Evolutionary conservation across 1,139 yeast species (phyloP).

Genomic region (Lodderomyces oxycetoniae): DNA sequence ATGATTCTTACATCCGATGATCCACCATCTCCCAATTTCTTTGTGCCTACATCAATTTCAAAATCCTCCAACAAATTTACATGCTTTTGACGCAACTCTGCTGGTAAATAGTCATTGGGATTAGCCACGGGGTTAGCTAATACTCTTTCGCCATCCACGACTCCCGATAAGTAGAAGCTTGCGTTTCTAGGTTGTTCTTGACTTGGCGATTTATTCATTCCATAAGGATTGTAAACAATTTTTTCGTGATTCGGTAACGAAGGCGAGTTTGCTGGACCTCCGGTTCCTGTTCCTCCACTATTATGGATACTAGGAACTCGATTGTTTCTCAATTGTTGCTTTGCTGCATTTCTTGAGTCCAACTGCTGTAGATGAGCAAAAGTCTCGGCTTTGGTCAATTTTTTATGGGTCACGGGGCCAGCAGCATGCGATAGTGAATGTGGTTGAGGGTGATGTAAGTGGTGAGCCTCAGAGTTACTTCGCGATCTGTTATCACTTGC

Average conservation of each 20-base stretch:
- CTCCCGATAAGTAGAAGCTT: constrained; percentile 39
- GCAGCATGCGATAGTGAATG: constrained; percentile 3
- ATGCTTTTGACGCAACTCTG: constrained; percentile 46
- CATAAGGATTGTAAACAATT: constrained; percentile 45
- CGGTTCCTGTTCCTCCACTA: constrained; percentile 4
- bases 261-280: constrained; percentile 6
- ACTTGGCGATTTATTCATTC: constrained; percentile 35
- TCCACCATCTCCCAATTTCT: constrained; percentile 67
- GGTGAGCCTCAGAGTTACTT: constrained; percentile 2
- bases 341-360: constrained; percentile 29
- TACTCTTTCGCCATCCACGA: constrained; percentile 36
- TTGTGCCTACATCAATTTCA: constrained; percentile 45
- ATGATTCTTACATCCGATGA: constrained; percentile 61
- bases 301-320: constrained; percentile 12
- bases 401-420: constrained; percentile 14
- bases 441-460: constrained; percentile 6
- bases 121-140: constrained; percentile 62
- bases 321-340: constrained; percentile 14
- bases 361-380: constrained; percentile 34
- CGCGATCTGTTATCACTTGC: constrained; percentile 4
- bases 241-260: constrained; percentile 22
- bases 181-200: constrained; percentile 36
- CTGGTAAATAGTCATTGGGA: constrained; percentile 64
- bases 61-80: constrained; percentile 55
- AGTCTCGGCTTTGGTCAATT: constrained; percentile 36